Evolutionary conservation across 2,329 filamentous ascomycete genomes (phyloP).

Genomic region (Aureobasidium sp.): DNA sequence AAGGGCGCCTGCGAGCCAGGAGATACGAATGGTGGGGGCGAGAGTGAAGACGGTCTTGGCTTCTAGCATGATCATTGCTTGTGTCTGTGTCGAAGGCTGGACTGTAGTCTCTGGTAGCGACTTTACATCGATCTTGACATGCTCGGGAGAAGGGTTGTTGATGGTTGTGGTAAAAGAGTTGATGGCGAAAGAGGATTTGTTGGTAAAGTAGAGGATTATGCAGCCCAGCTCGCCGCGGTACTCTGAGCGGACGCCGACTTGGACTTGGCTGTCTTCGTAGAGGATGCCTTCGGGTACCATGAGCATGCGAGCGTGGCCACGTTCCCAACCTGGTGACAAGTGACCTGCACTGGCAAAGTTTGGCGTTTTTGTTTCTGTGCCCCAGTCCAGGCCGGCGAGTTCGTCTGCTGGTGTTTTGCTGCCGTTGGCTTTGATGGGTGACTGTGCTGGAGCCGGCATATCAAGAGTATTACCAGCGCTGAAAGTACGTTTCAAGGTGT

Average conservation of each 20-base stretch:
- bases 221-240: constrained; percentile 94
- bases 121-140: constrained; percentile 78
- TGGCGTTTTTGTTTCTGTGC: constrained; percentile 55
- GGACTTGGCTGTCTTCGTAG: constrained; percentile 91
- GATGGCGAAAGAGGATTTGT: constrained; percentile 73
- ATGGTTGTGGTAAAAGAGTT: constrained; percentile 94
- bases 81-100: constrained; percentile 64
- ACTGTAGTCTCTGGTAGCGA: constrained; percentile 79
- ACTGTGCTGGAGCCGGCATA: constrained; percentile 39
- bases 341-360: constrained; percentile 91
- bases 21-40: constrained; percentile 84
- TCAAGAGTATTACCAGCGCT: constrained; percentile 36
- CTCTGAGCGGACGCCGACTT: constrained; percentile 85
- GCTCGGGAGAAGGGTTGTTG: constrained; percentile 59
- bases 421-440: constrained; percentile 28
- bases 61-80: constrained; percentile 94
- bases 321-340: constrained; percentile 89
- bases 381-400: constrained; percentile 74
- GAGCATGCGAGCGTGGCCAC: constrained; percentile 76
- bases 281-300: constrained; percentile 76
- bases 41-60: constrained; percentile 72
- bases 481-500: constrained; percentile 79
- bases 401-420: constrained; percentile 43
- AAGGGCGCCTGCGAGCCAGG: constrained; percentile 85
- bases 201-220: constrained; percentile 90